These are phyloP conservation scores for Umbelopsis vinacea DNA, from an alignment of 192 early-diverging fungal species.

Conservation along the genomic window DNA sequence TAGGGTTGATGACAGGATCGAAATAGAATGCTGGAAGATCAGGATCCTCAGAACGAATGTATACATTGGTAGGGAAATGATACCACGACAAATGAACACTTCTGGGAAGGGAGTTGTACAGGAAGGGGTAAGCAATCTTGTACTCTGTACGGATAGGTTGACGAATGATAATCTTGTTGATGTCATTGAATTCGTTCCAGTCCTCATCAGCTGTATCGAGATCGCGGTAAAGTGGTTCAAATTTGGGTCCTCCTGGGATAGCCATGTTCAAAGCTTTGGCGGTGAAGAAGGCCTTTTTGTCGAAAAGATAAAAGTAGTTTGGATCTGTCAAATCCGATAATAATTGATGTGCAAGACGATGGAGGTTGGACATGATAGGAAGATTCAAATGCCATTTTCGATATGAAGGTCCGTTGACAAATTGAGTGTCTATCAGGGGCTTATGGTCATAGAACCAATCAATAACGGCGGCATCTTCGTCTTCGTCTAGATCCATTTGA, in stretches of 20 bases:
- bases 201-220: conserved; percentile 96
- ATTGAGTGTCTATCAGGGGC: conserved; percentile 73
- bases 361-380: conserved; percentile 93
- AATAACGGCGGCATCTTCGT: conserved; percentile 88
- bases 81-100: conserved; percentile 92
- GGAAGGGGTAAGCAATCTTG: conserved; percentile 97
- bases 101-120: conserved; percentile 97
- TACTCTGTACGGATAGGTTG: conserved; percentile 99
- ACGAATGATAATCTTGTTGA: conserved; percentile 99
- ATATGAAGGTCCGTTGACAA: conserved; percentile 90
- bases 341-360: conserved; percentile 90
- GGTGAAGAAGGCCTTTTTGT: conserved; percentile 93
- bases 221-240: conserved; percentile 97
- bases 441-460: conserved; percentile 99
- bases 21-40: conserved; percentile 98
- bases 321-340: conserved; percentile 93
- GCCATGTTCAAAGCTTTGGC: conserved; percentile 98
- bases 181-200: conserved; percentile 99
- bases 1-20: conserved; percentile 98
- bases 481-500: conserved; percentile 97
- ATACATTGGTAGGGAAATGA: conserved; percentile 90
- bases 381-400: conserved; percentile 89
- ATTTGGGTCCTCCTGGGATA: conserved; percentile 97
- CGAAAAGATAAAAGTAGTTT: conserved; percentile 99
- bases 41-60: conserved; percentile 88